Base-by-base conservation (phyloP, 2,329 filamentous ascomycete species). In the Xylariaceae sp. region DNA sequence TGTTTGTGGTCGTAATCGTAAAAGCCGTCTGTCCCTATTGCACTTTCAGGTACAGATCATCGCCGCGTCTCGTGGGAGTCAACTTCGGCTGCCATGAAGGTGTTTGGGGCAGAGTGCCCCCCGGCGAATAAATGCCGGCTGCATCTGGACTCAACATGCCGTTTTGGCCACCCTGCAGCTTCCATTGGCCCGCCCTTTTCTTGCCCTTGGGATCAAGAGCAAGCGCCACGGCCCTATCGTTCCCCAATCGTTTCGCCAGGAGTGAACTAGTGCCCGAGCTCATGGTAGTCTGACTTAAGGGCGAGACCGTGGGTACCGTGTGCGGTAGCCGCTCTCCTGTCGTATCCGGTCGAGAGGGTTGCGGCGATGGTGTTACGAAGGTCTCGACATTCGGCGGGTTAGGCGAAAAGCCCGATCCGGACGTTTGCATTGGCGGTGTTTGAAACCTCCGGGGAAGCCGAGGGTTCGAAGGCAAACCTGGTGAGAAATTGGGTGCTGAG, bases 51-150 rank as follows among this genome's bases (percentile, higher is more conserved):
- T 82, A 87, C 56, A 90, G 67, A 67, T 90, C 86, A 21, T 87
- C 83, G 0, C 88, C 88, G 47, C 84, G 79, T 57, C 86, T 75
- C 54, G 84, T 86, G 2, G 88, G 88, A 44, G 88, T 90, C 64
- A 90, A 66, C 62, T 80, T 81, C 2, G 87, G 87, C 62, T 85
- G 77, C 85, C 86, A 88, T 1, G 79, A 79, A 0, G 85, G 84
- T 40, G 80, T 81, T 37, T 70, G 71, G 0, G 80, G 79, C 42
- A 79, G 65, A 21, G 59, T 61, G 18, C 65, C 64, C 44, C 51
- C 61, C 7, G 66, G 59, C 2, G n/a, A 66, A 40, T 52, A 48
- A 23, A 67, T 48, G 6, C 53, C 49, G 3, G 55, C 51, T 26
- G 48, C 51, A 7, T 68, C 63, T 10, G 66, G 65, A 41, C 63